phyloP scores from a whole-genome alignment of 2,329 filamentous ascomycete genomes.

The Colletotrichum spinosum region DNA sequence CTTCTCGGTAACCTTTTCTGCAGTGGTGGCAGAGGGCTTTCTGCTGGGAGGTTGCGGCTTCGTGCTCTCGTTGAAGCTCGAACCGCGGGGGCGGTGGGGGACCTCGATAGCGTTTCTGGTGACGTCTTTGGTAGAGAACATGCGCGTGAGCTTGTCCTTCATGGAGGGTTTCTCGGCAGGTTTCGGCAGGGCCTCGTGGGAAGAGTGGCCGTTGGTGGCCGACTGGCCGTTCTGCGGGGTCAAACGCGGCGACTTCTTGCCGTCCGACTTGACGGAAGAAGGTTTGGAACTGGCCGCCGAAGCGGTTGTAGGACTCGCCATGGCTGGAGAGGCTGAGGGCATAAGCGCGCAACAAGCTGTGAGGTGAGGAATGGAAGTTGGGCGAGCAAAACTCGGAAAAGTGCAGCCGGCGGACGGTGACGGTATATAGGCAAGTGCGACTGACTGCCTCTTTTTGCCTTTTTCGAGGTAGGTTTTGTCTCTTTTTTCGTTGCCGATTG shows the following conservation, averaged over 20 bases:
- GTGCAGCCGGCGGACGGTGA: slow-evolving; percentile 1
- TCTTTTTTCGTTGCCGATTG: slow-evolving; percentile 17
- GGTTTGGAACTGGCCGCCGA: slow-evolving; percentile 61
- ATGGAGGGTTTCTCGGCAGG: slow-evolving; percentile 68
- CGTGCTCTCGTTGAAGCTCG: slow-evolving; percentile 47
- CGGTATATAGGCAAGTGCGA: slow-evolving; percentile 34
- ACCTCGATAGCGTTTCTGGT: slow-evolving; percentile 50
- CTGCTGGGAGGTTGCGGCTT: slow-evolving; percentile 54
- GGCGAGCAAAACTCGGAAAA: slow-evolving; percentile 6
- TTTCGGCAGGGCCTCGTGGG: slow-evolving; percentile 47
- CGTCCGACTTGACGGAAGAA: slow-evolving; percentile 60
- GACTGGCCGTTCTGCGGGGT: slow-evolving; percentile 52
- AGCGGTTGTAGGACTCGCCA: slow-evolving; percentile 36
- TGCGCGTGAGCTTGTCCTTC: slow-evolving; percentile 73
- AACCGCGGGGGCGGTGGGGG: slow-evolving; percentile 48
- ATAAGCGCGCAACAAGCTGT: slow-evolving; percentile 18
- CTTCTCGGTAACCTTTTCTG: slow-evolving; percentile 45
- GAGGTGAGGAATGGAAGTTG: slow-evolving; percentile 4
- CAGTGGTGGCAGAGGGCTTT: slow-evolving; percentile 43
- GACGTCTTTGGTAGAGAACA: slow-evolving; percentile 71
- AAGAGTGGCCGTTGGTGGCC: slow-evolving; percentile 38
- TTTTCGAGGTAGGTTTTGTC: slow-evolving; percentile 2
- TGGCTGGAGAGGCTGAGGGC: slow-evolving; percentile 34
- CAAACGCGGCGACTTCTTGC: slow-evolving; percentile 52
- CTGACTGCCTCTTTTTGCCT: slow-evolving; percentile 15